Base-by-base conservation (phyloP, 768 basidiomycete genomes). In the Amanita rimosa region DNA sequence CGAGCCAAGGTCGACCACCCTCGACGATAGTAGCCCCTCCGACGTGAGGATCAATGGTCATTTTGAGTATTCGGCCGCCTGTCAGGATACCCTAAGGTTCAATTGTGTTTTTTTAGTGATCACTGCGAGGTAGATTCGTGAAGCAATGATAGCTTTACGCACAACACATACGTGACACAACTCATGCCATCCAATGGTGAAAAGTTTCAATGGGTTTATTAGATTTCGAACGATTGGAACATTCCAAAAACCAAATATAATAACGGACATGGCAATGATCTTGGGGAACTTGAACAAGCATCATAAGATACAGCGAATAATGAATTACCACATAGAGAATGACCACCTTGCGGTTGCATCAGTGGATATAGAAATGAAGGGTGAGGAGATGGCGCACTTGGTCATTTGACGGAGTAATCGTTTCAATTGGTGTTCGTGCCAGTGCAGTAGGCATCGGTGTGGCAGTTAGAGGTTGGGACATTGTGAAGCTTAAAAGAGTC, bases 101-200 rank as follows among this genome's bases (percentile, higher is more conserved):
- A 8, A 27, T 39, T 6, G 22, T 6, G 14, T 27, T 26, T n/a
- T 27, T 16, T 26, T 6, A 33, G 52, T 42, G 34, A 52, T 39
- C 26, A 48, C 43, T 13, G 41, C 27, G 1, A 46, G 38, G 43
- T 38, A 38, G 35, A 38, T 24, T 51, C 35, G 49, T 48, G 50
- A 24, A 24, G 49, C 10, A 42, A 36, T 38, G 27, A 26, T 5
- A 3, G 22, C 3, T 35, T 24, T 24, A 70, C 83, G 48, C 54
- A 90, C 89, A 34, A 79, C 78, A 43, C 74, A 69, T 58, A 90
- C 82, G 62, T 93, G 90, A 59, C 85, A 91, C 13, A 92, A 71
- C 60, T 93, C 90, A 58, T 93, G 90, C 76, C 80, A 88, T 37
- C 88, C 89, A 52, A 92, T 90, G 46, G 87, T 85, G 60, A 92